phyloP scores from a whole-genome alignment of 352 stramenopile species.

The Thalassiosira livingstoniorum region DNA sequence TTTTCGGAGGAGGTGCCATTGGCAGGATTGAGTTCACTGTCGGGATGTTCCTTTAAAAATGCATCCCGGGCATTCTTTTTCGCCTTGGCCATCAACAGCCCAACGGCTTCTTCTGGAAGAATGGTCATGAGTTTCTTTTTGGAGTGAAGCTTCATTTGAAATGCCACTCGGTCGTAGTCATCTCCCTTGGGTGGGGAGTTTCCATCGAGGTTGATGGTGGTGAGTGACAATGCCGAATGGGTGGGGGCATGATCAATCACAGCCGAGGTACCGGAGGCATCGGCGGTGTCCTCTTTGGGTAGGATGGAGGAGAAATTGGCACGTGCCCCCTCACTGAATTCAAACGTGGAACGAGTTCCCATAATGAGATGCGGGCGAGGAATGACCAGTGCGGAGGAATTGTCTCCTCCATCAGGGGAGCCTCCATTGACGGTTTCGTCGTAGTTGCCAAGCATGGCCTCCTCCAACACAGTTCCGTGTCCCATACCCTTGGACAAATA shows the following conservation, averaged over 20 bases:
- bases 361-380: slow-evolving; percentile 70
- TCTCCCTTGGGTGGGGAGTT: slow-evolving; percentile 58
- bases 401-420: slow-evolving; percentile 14
- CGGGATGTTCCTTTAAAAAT: slow-evolving; percentile 1
- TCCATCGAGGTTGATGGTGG: slow-evolving; percentile 76
- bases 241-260: slow-evolving; percentile 64
- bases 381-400: slow-evolving; percentile 47
- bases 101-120: slow-evolving; percentile 76
- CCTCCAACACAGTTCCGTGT: slow-evolving; percentile 56
- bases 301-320: slow-evolving; percentile 13
- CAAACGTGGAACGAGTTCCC: slow-evolving; percentile 54
- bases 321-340: slow-evolving; percentile 38
- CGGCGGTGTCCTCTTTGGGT: slow-evolving; percentile 20
- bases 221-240: slow-evolving; percentile 44
- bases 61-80: slow-evolving; percentile 60
- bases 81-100: slow-evolving; percentile 64
- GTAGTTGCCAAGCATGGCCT: slow-evolving; percentile 45
- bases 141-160: slow-evolving; percentile 70
- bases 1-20: slow-evolving; percentile 18
- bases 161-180: slow-evolving; percentile 81
- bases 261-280: neutral
- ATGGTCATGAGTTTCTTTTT: slow-evolving; percentile 81
- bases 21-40: slow-evolving; percentile 20
- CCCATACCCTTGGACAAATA: slow-evolving; percentile 76
- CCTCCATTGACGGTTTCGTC: slow-evolving; percentile 6